These are phyloP conservation scores for Senna tora DNA, from an alignment of 306 rosid species.

Conservation along the genomic window DNA sequence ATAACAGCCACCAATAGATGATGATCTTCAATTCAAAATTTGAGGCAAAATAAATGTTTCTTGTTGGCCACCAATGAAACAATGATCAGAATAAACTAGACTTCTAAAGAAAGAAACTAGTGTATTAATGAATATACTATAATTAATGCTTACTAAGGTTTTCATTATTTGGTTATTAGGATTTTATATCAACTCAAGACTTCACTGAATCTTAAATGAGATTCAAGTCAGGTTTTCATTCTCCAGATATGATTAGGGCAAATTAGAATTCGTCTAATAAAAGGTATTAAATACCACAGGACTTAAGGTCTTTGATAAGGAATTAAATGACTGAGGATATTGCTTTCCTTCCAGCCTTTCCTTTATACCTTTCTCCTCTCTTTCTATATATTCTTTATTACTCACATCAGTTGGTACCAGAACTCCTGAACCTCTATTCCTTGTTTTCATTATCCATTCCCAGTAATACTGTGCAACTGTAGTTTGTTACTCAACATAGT, in stretches of 20 bases:
- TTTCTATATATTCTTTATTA: conserved; percentile 1
- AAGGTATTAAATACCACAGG: conserved; percentile 17
- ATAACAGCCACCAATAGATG: conserved; percentile 10
- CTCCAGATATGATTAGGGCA: conserved; percentile 21
- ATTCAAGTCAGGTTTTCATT: conserved; percentile 30
- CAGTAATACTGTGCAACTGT: neutral
- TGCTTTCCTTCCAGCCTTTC: conserved; percentile 10
- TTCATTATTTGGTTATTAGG: conserved; percentile 13
- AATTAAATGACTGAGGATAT: conserved; percentile 25
- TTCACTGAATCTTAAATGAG: conserved; percentile 16
- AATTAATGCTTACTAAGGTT: neutral
- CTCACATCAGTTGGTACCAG: neutral
- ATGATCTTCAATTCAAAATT: conserved; percentile 19
- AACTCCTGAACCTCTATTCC: conserved; percentile 30
- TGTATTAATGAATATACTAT: conserved; percentile 12
- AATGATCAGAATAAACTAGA: neutral
- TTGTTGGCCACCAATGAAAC: conserved; percentile 1
- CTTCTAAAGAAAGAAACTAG: neutral
- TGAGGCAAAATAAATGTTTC: conserved; percentile 19
- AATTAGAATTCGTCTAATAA: neutral
- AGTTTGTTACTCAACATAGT: conserved; percentile 21
- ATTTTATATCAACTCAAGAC: conserved; percentile 28
- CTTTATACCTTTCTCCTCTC: conserved; percentile 2
- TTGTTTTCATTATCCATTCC: conserved; percentile 26
- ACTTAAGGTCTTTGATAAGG: conserved; percentile 20